Evolutionary conservation across 306 rosid genomes (phyloP).

Genomic region (Sicyos baderoa): DNA sequence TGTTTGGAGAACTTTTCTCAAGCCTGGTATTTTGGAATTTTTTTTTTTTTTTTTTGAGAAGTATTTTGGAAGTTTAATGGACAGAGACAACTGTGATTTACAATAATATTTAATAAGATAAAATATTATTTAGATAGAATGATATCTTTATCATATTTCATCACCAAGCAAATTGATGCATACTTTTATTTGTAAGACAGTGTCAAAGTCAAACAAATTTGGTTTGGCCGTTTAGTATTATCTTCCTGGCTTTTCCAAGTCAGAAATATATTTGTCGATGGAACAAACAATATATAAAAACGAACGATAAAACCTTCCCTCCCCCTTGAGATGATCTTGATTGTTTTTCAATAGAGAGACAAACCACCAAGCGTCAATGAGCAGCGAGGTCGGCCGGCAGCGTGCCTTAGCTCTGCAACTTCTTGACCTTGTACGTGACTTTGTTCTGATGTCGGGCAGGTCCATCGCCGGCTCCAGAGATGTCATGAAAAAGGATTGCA

Average conservation of each 20-base stretch:
- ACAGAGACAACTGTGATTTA: not conserved
- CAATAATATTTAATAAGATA: conserved; percentile 1
- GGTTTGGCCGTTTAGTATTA: not conserved
- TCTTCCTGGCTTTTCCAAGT: not conserved
- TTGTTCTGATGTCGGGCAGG: conserved; percentile 35
- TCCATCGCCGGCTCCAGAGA: conserved; percentile 24
- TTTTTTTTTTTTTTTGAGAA: no score
- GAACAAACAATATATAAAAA: not conserved
- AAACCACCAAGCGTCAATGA: conserved; percentile 27
- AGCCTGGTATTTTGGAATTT: conserved; percentile 1
- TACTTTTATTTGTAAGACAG: not conserved
- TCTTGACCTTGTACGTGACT: conserved; percentile 45
- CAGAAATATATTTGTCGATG: not conserved
- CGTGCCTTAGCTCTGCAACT: conserved; percentile 46
- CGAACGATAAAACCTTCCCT: not conserved
- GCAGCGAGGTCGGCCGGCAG: conserved; percentile 44
- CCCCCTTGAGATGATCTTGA: no score
- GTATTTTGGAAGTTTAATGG: conserved; percentile 3
- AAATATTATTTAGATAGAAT: not conserved
- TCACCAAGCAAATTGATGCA: conserved; percentile 10
- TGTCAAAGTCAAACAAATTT: conserved; percentile 15
- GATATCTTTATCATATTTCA: not conserved
- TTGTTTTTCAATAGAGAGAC: not conserved
- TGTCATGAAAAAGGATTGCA: conserved; percentile 58
- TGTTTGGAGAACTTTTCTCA: not conserved